Conservation (phyloP, 768 basidiomycete genomes). For the Pisolithus microcarpus region DNA sequence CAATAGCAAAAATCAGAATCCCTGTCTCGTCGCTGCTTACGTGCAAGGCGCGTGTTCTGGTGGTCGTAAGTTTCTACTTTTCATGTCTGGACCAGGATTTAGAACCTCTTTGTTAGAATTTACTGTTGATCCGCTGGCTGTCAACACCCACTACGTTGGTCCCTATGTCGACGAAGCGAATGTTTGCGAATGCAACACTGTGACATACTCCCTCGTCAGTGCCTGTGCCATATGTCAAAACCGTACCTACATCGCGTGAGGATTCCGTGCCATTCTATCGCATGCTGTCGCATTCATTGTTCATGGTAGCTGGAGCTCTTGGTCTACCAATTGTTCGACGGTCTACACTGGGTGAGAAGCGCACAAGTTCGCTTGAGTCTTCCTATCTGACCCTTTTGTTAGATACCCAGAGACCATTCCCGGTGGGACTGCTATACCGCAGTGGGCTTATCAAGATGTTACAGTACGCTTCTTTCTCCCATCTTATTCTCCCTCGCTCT, state of each 20-base stretch:
- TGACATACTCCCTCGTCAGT: conserved; percentile 48
- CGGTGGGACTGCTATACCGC: conserved; percentile 41
- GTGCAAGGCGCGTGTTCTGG: conserved; percentile 36
- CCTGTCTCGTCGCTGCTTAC: conserved; percentile 40
- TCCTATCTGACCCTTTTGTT: background rate
- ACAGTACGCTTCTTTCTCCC: conserved; percentile 26
- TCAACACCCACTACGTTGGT: conserved; percentile 21
- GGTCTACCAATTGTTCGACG: conserved; percentile 41
- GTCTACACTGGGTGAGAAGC: conserved; percentile 19
- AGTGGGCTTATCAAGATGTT: conserved; percentile 58
- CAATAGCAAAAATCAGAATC: conserved; percentile 42
- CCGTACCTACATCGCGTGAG: conserved; percentile 31
- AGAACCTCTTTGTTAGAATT: conserved; percentile 26
- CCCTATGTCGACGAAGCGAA: conserved; percentile 26
- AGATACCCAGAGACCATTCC: conserved; percentile 49
- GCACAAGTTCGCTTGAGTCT: conserved; percentile 13
- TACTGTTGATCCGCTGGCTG: conserved; percentile 27
- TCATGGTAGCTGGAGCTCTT: conserved; percentile 41
- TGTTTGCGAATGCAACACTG: conserved; percentile 48
- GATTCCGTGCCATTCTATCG: background rate
- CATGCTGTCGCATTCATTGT: background rate
- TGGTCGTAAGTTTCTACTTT: conserved; percentile 30
- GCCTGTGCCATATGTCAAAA: conserved; percentile 56
- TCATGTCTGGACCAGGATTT: conserved; percentile 4
- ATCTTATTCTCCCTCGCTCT: conserved; percentile 1